These are phyloP conservation scores for Mycena capillaripes DNA, from an alignment of 768 basidiomycete genomes.

Conservation along the genomic window DNA sequence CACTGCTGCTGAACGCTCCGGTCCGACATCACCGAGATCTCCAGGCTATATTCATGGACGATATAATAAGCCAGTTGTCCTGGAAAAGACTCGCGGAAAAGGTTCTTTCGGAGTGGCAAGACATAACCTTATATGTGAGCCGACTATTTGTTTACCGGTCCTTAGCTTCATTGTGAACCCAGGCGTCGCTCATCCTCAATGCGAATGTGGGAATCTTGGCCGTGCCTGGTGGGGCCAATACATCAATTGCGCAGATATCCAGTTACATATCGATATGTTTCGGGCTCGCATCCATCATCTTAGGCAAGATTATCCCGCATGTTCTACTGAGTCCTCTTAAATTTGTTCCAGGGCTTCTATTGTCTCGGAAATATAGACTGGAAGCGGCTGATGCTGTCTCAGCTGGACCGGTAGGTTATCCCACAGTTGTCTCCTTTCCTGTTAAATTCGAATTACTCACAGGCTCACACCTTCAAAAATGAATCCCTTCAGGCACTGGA, in stretches of 20 bases:
- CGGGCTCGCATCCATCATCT: not conserved
- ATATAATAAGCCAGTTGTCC: not conserved
- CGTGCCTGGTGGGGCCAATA: not conserved
- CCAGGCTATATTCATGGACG: not conserved
- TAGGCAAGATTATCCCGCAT: no score
- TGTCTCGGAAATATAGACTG: no score
- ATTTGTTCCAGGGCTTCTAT: no score
- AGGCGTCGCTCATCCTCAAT: conserved; percentile 13
- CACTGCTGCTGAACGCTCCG: not conserved
- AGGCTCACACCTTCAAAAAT: no score
- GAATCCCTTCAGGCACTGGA: no score
- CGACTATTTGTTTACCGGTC: not conserved
- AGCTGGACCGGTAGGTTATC: no score
- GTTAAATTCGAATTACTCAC: no score
- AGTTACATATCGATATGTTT: conserved; percentile 11
- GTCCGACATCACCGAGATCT: not conserved
- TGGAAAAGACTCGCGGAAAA: not conserved
- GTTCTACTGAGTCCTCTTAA: no score
- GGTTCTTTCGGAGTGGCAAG: conserved; percentile 1
- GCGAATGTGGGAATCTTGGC: conserved; percentile 12
- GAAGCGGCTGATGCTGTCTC: no score
- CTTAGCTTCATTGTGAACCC: not conserved
- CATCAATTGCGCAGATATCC: not conserved
- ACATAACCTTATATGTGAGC: not conserved
- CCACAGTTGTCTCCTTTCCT: no score